Percentiles rank a stretch among this genome's conserved stretches.
Evolutionary conservation across 805 yeast species (phyloP).

Genomic region (Komagataella ulmi): DNA sequence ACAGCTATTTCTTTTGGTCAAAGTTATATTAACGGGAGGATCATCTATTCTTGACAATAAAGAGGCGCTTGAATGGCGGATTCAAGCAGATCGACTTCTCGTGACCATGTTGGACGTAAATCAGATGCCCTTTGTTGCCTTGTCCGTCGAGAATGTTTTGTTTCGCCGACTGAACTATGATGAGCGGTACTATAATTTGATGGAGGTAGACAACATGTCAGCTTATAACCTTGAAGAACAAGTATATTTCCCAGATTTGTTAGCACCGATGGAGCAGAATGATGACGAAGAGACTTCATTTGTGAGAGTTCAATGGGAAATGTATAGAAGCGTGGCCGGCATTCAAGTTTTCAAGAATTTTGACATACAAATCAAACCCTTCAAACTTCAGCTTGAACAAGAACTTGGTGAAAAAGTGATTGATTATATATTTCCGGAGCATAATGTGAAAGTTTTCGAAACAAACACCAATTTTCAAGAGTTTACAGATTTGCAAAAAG

Average conservation of each 20-base stretch:
- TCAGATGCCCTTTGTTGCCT: constrained; percentile 53
- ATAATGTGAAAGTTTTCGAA: background rate
- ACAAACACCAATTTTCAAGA: background rate
- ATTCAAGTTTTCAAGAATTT: constrained; percentile 65
- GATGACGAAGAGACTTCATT: constrained; percentile 20
- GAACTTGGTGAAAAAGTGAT: constrained; percentile 48
- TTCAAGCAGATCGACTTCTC: constrained; percentile 55
- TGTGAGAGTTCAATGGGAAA: constrained; percentile 50
- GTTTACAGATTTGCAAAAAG: background rate
- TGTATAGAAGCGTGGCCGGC: constrained; percentile 82
- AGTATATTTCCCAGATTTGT: constrained; percentile 56
- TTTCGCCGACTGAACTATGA: constrained; percentile 50
- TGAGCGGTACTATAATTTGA: constrained; percentile 50
- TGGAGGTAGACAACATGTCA: constrained; percentile 49
- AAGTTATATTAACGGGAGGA: constrained; percentile 15
- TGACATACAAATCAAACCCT: constrained; percentile 46
- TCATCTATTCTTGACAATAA: constrained; percentile 5
- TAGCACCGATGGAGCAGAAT: constrained; percentile 12
- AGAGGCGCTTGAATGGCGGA: constrained; percentile 40
- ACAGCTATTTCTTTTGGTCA: constrained; percentile 31
- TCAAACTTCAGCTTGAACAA: constrained; percentile 64
- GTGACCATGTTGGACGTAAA: constrained; percentile 54
- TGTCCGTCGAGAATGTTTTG: constrained; percentile 47
- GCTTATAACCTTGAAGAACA: constrained; percentile 49
- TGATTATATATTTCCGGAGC: constrained; percentile 54